Evolutionary conservation across 192 early-diverging fungal genomes (phyloP).

Genomic region (Podochytrium sp.): DNA sequence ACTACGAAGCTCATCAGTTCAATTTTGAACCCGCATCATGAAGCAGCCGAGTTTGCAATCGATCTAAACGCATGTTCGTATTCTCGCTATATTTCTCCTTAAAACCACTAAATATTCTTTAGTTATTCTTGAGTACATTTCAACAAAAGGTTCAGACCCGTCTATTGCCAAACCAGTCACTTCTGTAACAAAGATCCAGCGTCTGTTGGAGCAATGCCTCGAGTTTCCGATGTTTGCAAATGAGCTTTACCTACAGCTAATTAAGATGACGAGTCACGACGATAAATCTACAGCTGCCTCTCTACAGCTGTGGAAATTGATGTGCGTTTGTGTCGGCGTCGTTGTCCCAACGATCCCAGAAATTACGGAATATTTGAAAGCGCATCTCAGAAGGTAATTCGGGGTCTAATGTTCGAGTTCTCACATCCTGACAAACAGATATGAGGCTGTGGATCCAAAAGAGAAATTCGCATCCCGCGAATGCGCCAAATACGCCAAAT

Average conservation of each 20-base stretch:
- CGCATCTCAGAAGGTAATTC: slow-evolving; percentile 42
- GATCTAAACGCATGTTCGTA: slow-evolving; percentile 18
- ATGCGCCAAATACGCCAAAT: slow-evolving; percentile 43
- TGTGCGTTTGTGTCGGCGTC: slow-evolving; percentile 43
- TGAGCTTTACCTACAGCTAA: slow-evolving; percentile 54
- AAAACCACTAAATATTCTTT: not conserved
- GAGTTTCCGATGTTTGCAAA: slow-evolving; percentile 34
- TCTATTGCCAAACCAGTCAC: too few relatives aligned
- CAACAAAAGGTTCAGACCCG: not conserved
- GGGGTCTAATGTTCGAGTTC: slow-evolving; percentile 1
- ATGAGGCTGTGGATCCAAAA: slow-evolving; percentile 36
- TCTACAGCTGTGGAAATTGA: slow-evolving; percentile 47
- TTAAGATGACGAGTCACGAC: slow-evolving; percentile 48
- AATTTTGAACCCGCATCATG: slow-evolving; percentile 27
- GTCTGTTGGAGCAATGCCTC: slow-evolving; percentile 38
- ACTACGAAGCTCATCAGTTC: slow-evolving; percentile 34
- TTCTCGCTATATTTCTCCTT: not conserved
- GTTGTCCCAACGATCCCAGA: slow-evolving; percentile 35
- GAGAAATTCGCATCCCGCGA: slow-evolving; percentile 35
- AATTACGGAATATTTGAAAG: slow-evolving; percentile 51
- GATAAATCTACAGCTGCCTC: slow-evolving; percentile 32
- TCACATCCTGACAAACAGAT: slow-evolving; percentile 30
- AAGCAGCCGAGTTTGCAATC: slow-evolving; percentile 42
- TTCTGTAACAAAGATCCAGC: slow-evolving; percentile 41
- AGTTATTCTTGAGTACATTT: slow-evolving; percentile 22